phyloP scores from a whole-genome alignment of 2,329 filamentous ascomycete species.

The Ceratocystis smalleyi region DNA sequence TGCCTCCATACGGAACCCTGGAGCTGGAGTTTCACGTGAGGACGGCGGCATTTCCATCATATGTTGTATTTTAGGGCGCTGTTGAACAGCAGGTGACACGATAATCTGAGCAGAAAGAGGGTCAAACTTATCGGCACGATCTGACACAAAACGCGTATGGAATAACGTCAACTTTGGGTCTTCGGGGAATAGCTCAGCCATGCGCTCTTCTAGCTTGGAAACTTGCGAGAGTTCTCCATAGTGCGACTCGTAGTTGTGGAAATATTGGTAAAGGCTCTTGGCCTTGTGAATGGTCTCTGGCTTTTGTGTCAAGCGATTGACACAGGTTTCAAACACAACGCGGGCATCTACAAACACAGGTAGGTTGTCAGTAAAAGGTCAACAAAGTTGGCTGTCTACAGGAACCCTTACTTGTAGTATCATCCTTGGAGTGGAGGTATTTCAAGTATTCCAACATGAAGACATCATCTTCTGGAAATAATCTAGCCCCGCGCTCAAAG shows the following conservation, averaged over 20 bases:
- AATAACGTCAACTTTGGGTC: conserved; percentile 67
- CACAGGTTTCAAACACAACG: conserved; percentile 88
- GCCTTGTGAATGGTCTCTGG: conserved; percentile 58
- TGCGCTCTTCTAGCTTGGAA: conserved; percentile 75
- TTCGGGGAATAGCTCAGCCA: conserved; percentile 84
- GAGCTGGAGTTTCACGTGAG: conserved; percentile 31
- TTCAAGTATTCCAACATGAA: conserved; percentile 95
- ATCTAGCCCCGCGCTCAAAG: conserved; percentile 80
- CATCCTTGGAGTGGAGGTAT: conserved; percentile 80
- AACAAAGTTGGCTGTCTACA: conserved; percentile 10
- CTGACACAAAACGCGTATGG: conserved; percentile 54
- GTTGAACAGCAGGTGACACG: conserved; percentile 65
- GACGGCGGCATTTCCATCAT: conserved; percentile 34
- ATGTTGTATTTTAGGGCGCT: conserved; percentile 41
- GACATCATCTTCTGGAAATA: conserved; percentile 85
- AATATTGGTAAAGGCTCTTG: conserved; percentile 75
- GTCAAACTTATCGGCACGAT: conserved; percentile 48
- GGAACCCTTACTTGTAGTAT: conserved; percentile 63
- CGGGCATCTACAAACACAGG: conserved; percentile 53
- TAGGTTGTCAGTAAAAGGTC: conserved; percentile 13
- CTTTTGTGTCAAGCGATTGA: conserved; percentile 65
- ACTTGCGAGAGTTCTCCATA: conserved; percentile 89
- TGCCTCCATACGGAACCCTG: conserved; percentile 22
- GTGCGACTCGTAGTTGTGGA: conserved; percentile 88
- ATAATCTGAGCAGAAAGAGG: conserved; percentile 69